Conservation (phyloP, 1,284 basidiomycete genomes). For the Heterobasidion irregulare region DNA sequence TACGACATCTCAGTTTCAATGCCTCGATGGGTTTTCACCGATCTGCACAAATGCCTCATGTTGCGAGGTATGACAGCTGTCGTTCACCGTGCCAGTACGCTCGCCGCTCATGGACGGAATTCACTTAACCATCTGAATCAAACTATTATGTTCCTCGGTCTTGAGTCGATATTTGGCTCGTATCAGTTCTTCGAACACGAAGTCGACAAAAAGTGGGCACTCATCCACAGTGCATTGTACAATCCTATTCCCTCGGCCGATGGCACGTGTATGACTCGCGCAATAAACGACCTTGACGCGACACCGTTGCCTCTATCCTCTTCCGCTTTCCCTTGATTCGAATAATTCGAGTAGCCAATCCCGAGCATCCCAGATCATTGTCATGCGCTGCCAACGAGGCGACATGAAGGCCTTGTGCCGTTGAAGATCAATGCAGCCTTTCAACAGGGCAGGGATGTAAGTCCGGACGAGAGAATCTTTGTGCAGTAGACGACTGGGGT, state of each 20-base stretch:
- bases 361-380: conserved; percentile 20
- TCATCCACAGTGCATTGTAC: no score
- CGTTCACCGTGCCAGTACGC: no score
- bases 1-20: no score
- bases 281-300: conserved; percentile 40
- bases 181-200: no score
- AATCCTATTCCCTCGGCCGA: conserved; percentile 5
- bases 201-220: no score
- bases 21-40: no score
- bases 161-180: no score
- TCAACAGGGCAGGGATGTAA: conserved; percentile 50
- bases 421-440: conserved; percentile 30
- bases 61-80: no score
- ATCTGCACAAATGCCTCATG: no score
- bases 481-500: conserved; percentile 44
- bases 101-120: no score
- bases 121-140: no score
- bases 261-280: conserved; percentile 29
- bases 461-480: conserved; percentile 57
- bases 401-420: conserved; percentile 43
- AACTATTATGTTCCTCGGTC: no score
- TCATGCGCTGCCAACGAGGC: conserved; percentile 24
- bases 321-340: neutral
- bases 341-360: conserved; percentile 5
- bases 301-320: conserved; percentile 16